These are phyloP conservation scores for Boletus speciosus DNA, from an alignment of 768 basidiomycete species.

Conservation along the genomic window DNA sequence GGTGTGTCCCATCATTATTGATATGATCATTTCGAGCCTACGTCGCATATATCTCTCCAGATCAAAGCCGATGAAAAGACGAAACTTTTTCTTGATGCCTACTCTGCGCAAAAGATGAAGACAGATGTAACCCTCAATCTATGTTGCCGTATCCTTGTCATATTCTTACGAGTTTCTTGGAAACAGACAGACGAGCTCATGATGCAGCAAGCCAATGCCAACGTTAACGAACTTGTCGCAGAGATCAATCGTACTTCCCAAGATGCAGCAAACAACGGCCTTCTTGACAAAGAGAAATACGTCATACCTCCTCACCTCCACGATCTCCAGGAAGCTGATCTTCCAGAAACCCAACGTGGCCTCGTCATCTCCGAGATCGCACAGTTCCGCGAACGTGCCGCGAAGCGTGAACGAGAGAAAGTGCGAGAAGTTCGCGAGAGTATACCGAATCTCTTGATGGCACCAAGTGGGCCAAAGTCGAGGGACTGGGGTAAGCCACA, in stretches of 20 bases:
- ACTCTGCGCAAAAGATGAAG: constrained; percentile 70
- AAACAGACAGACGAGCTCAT: constrained; percentile 68
- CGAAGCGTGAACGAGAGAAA: constrained; percentile 88
- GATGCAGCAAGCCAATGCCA: constrained; percentile 57
- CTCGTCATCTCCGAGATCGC: constrained; percentile 96
- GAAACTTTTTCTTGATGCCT: constrained; percentile 80
- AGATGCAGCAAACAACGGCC: constrained; percentile 71
- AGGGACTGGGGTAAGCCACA: constrained; percentile 73
- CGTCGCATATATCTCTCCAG: constrained; percentile 41
- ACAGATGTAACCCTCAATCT: constrained; percentile 62
- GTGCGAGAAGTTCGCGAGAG: constrained; percentile 68
- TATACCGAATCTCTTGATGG: constrained; percentile 42
- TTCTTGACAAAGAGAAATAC: constrained; percentile 81
- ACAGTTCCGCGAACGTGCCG: constrained; percentile 90
- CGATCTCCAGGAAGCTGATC: constrained; percentile 93
- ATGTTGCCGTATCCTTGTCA: background rate
- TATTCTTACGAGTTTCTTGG: background rate
- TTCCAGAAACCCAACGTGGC: constrained; percentile 89
- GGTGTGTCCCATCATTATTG: constrained; percentile 47
- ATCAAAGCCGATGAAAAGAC: constrained; percentile 98
- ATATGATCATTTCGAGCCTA: constrained; percentile 34
- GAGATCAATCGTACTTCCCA: constrained; percentile 72
- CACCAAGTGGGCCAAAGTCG: constrained; percentile 70
- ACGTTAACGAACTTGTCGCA: constrained; percentile 60
- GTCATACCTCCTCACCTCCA: constrained; percentile 94